Evolutionary conservation across 2,329 filamentous ascomycete genomes (phyloP), one percentile per base, ranked within the genome.

Genomic region (Claviceps pazoutovae): DNA sequence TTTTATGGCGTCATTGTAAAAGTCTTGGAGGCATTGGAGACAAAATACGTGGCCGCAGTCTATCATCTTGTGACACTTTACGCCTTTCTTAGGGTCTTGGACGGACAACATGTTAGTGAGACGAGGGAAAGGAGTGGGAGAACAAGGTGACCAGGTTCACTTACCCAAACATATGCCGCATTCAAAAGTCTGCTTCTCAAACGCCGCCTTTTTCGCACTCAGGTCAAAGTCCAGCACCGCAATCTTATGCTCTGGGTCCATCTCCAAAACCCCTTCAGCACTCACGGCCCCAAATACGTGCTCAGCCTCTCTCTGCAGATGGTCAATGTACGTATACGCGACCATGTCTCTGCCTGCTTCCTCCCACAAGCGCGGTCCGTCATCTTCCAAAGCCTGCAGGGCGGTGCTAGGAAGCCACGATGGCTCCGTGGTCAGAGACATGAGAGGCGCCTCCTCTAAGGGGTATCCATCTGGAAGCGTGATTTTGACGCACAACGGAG

Each of bases 21-120:
- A 96, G 59, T 91, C 88, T 56, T 87, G 84, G 2, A 98, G 73
- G 62, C 93, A 98, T n/a, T 80, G 68, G 17, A 84, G 71, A 66
- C 93, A 98, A 63, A 97, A 98, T 39, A 97, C 88, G 64, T 98
- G 91, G 0, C 80, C 82, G 65, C 93, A 98, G 53, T 84, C 81
- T 46, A 85, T 68, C 75, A 97, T 83, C 43, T 80, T 79, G 68
- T 97, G 86, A 64, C 93, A 97, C 11, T 74, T 77, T 0, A 72
- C 68, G 1, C 93, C 93, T 64, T 94, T 96, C 67, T 95, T 95
- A 0, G 89, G 89, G 65, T 97, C 91, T 78, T 52, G 5, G 1
- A 34, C 30, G 30, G 30, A 34, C 30, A 11, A 17, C 34, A 17
- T 37, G 53, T 54, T 23, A 54, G 52, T 19, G 16, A 17, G 14